Evolutionary conservation across 768 basidiomycete genomes (phyloP).

Genomic region (Stropharia rugosoannulata): DNA sequence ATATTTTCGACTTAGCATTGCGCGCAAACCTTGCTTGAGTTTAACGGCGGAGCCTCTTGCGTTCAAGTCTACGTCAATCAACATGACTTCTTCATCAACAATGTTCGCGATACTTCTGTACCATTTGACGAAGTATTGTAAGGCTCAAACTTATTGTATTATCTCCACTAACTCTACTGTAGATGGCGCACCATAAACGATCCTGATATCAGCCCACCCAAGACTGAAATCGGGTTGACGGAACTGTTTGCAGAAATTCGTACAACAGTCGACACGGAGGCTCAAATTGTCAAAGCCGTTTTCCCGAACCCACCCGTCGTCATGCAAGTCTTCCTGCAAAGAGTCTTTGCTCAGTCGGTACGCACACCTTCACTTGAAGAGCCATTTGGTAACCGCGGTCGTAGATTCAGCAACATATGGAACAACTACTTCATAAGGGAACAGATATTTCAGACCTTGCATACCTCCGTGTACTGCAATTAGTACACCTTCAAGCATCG

Average conservation of each 20-base stretch:
- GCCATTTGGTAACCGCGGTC: neutral
- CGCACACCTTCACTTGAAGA: slow-evolving; percentile 21
- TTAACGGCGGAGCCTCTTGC: slow-evolving; percentile 96
- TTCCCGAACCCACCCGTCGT: slow-evolving; percentile 96
- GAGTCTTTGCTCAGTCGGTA: slow-evolving; percentile 97
- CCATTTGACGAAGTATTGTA: slow-evolving; percentile 59
- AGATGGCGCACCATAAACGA: slow-evolving; percentile 86
- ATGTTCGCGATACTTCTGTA: slow-evolving; percentile 65
- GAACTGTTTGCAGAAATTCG: slow-evolving; percentile 87
- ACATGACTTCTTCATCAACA: slow-evolving; percentile 99
- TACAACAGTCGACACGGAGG: slow-evolving; percentile 89
- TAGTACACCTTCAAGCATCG: slow-evolving; percentile 80
- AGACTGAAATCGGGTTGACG: slow-evolving; percentile 72
- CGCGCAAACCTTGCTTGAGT: slow-evolving; percentile 93
- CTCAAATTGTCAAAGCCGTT: slow-evolving; percentile 97
- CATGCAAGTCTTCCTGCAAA: slow-evolving; percentile 96
- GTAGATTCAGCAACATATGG: slow-evolving; percentile 96
- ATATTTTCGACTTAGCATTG: slow-evolving; percentile 69
- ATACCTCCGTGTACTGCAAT: slow-evolving; percentile 86
- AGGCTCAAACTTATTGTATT: slow-evolving; percentile 17
- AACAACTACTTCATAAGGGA: slow-evolving; percentile 79
- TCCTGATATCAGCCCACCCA: slow-evolving; percentile 76
- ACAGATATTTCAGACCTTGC: slow-evolving; percentile 81
- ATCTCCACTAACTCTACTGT: neutral
- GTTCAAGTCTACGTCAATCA: slow-evolving; percentile 99